Evolutionary conservation across 2,329 filamentous ascomycete genomes (phyloP).

Genomic region (Xylaria sp.): DNA sequence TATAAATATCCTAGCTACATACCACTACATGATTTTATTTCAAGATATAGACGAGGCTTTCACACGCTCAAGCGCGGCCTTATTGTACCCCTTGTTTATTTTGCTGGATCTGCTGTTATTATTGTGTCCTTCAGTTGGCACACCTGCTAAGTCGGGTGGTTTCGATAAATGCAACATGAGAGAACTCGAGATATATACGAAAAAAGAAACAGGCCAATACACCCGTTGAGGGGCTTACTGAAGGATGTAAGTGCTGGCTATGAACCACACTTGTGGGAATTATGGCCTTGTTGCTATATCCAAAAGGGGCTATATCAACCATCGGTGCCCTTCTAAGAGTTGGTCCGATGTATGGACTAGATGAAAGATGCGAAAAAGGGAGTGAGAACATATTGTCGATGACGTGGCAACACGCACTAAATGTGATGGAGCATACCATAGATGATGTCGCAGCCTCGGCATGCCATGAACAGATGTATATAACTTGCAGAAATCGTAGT

Average conservation of each 20-base stretch:
- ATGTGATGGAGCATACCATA: constrained; percentile 25
- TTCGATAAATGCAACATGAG: constrained; percentile 2
- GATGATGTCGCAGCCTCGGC: constrained; percentile 22
- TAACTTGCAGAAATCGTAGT: neutral
- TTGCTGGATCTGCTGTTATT: neutral
- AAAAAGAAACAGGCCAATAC: constrained; percentile 8
- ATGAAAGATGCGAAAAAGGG: constrained; percentile 1
- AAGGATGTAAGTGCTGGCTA: constrained; percentile 9
- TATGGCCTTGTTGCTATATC: constrained; percentile 1
- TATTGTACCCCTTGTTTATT: constrained; percentile 22
- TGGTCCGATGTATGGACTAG: constrained; percentile 22
- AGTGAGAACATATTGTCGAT: constrained; percentile 19
- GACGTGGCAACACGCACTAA: constrained; percentile 11
- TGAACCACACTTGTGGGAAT: neutral
- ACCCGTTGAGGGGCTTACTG: constrained; percentile 10
- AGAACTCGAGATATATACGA: constrained; percentile 2
- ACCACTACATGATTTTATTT: constrained; percentile 25
- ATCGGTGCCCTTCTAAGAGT: neutral
- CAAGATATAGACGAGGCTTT: constrained; percentile 32
- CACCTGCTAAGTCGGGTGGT: constrained; percentile 13
- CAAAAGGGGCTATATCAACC: constrained; percentile 11
- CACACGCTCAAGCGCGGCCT: constrained; percentile 10
- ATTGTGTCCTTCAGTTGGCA: constrained; percentile 5
- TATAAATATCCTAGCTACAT: constrained; percentile 32
- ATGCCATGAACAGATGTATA: constrained; percentile 18